phyloP scores from a whole-genome alignment of 139 green algal species.

The Pedinophyceae sp. region DNA sequence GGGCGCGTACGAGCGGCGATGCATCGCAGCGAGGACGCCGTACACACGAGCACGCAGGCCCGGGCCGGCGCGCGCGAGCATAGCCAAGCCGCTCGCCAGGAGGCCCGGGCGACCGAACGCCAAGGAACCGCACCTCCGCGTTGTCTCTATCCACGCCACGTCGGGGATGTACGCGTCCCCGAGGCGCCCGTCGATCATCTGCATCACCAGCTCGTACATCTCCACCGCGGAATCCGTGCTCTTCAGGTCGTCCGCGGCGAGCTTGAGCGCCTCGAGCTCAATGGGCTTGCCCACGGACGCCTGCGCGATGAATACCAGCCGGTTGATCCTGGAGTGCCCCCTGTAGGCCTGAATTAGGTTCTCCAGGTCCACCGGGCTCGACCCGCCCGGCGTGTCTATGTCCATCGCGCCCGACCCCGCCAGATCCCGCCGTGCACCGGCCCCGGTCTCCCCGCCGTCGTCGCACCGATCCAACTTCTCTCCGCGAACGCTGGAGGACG shows the following conservation, averaged over 20 bases:
- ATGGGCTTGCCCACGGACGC: slow-evolving; percentile 22
- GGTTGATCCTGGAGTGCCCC: slow-evolving; percentile 41
- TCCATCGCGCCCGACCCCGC: slow-evolving; percentile 5
- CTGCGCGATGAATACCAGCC: slow-evolving; percentile 59
- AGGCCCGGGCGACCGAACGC: too few species aligned
- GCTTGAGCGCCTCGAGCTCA: slow-evolving; percentile 52
- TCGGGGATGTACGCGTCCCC: slow-evolving; percentile 14
- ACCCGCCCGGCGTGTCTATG: not conserved
- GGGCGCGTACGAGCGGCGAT: not conserved
- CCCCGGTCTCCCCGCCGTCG: too few species aligned
- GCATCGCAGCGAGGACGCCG: too few species aligned
- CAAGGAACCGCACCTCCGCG: not conserved
- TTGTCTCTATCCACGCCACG: not conserved
- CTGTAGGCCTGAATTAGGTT: slow-evolving; percentile 21
- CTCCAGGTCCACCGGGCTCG: slow-evolving; percentile 1
- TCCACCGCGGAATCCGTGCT: not conserved
- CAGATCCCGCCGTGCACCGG: too few species aligned
- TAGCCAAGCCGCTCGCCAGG: too few species aligned
- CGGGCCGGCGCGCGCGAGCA: too few species aligned
- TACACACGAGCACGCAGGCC: too few species aligned
- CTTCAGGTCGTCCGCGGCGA: slow-evolving; percentile 54
- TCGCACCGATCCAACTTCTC: too few species aligned
- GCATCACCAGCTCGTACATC: slow-evolving; percentile 14
- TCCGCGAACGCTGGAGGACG: too few species aligned
- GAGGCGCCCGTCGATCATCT: slow-evolving; percentile 20